These are phyloP conservation scores for Vitis hybrid DNA, from an alignment of 177 flowering plant genomes.

Conservation along the genomic window DNA sequence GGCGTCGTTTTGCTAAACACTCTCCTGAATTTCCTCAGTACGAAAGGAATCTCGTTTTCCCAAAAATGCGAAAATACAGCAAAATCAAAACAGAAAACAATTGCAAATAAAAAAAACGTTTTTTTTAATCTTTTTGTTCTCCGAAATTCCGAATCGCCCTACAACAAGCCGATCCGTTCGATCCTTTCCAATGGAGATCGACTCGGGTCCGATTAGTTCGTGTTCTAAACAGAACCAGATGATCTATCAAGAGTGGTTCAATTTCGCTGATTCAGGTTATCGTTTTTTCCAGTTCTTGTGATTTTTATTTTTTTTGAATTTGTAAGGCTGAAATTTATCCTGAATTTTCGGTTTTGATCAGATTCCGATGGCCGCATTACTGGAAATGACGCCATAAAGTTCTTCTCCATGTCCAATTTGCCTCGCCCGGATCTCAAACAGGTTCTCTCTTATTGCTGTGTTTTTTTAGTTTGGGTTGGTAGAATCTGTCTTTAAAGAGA, in stretches of 20 bases:
- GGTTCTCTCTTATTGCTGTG: slow-evolving; percentile 33
- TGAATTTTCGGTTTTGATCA: slow-evolving; percentile 19
- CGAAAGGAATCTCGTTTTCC: no score
- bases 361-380: slow-evolving; percentile 90
- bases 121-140: no score
- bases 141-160: no score
- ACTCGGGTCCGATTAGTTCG: slow-evolving; percentile 42
- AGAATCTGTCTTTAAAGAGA: neutral
- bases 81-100: no score
- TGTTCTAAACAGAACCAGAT: slow-evolving; percentile 81
- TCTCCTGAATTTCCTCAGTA: no score
- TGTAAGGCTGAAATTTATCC: neutral
- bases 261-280: slow-evolving; percentile 76
- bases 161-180: no score
- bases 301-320: neutral
- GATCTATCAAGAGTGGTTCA: slow-evolving; percentile 88
- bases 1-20: no score
- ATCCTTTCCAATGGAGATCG: slow-evolving; percentile 58
- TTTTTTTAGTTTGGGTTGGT: neutral
- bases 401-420: slow-evolving; percentile 76
- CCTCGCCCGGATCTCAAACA: slow-evolving; percentile 85
- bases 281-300: neutral
- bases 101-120: no score
- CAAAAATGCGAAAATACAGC: no score
- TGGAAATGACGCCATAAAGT: slow-evolving; percentile 80